Conservation (phyloP, 805 yeast species). For the Metschnikowia rubicola region DNA sequence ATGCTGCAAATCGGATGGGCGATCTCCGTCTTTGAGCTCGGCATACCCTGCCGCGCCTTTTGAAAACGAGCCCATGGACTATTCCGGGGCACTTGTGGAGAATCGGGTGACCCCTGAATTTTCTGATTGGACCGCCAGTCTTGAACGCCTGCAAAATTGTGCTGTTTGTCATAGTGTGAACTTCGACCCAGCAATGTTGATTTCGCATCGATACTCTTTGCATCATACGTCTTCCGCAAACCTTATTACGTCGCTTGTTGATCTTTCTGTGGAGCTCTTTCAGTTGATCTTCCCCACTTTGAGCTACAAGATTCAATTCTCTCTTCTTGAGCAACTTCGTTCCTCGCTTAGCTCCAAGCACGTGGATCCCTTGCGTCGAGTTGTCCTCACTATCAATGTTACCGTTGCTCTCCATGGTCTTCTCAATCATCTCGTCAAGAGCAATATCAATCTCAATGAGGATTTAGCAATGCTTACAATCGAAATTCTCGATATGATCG, state of each 20-base stretch:
- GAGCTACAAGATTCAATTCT: slow-evolving; percentile 76
- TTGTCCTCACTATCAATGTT: slow-evolving; percentile 58
- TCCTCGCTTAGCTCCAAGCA: slow-evolving; percentile 41
- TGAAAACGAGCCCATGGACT: not conserved
- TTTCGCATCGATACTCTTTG: slow-evolving; percentile 26
- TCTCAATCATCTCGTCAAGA: slow-evolving; percentile 23
- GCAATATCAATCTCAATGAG: slow-evolving; percentile 22
- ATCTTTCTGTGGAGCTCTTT: slow-evolving; percentile 74
- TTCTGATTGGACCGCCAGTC: slow-evolving; percentile 28
- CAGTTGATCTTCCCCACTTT: slow-evolving; percentile 66
- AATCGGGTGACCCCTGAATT: not conserved
- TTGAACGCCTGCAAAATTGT: slow-evolving; percentile 24
- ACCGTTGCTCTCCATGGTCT: slow-evolving; percentile 62
- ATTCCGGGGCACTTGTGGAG: not conserved
- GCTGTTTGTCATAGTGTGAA: slow-evolving; percentile 27
- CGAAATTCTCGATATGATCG: slow-evolving; percentile 48
- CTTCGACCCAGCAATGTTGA: slow-evolving; percentile 30
- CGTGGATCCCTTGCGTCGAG: slow-evolving; percentile 30
- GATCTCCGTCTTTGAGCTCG: too few relatives aligned
- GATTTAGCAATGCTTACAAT: slow-evolving; percentile 43
- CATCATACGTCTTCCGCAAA: slow-evolving; percentile 24
- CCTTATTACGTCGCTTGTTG: slow-evolving; percentile 50
- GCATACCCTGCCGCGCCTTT: too few relatives aligned
- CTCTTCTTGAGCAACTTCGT: slow-evolving; percentile 78
- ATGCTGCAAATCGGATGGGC: not conserved